Evolutionary conservation across 176 grass and related monocot species (phyloP).

Genomic region (Lolium perenne): DNA sequence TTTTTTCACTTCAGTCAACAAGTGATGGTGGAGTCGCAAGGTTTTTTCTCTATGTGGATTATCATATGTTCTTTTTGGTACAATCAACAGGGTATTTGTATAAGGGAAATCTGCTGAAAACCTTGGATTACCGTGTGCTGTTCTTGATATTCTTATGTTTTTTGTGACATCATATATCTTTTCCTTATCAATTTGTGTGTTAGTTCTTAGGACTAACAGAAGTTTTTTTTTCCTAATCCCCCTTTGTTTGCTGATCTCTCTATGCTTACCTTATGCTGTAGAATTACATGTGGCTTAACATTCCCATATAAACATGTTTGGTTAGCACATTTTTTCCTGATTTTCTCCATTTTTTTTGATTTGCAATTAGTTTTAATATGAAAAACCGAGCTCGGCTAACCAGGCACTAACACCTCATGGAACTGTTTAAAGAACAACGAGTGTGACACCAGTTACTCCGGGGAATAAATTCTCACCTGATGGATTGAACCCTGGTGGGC

Average conservation of each 20-base stretch:
- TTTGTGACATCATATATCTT: constrained; percentile 1
- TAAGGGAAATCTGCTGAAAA: neutral
- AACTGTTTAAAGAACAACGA: constrained; percentile 3
- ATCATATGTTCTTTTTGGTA: neutral
- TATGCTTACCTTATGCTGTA: neutral
- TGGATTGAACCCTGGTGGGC: neutral
- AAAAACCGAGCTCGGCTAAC: neutral
- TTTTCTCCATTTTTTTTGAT: constrained; percentile 4
- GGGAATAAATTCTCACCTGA: neutral
- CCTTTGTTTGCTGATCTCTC: neutral
- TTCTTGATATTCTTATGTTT: neutral
- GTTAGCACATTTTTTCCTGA: neutral
- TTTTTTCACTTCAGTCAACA: neutral
- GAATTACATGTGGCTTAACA: constrained; percentile 5
- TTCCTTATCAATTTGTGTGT: neutral
- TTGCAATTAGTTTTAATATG: neutral
- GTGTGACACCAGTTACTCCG: neutral
- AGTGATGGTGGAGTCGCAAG: neutral
- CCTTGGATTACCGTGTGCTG: neutral
- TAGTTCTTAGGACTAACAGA: neutral
- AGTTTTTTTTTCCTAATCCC: neutral
- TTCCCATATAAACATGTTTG: neutral
- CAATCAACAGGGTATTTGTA: neutral
- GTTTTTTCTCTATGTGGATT: neutral
- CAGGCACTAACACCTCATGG: neutral